Evolutionary conservation across 768 basidiomycete species (phyloP).

Genomic region (Podaxis carcinomalis): DNA sequence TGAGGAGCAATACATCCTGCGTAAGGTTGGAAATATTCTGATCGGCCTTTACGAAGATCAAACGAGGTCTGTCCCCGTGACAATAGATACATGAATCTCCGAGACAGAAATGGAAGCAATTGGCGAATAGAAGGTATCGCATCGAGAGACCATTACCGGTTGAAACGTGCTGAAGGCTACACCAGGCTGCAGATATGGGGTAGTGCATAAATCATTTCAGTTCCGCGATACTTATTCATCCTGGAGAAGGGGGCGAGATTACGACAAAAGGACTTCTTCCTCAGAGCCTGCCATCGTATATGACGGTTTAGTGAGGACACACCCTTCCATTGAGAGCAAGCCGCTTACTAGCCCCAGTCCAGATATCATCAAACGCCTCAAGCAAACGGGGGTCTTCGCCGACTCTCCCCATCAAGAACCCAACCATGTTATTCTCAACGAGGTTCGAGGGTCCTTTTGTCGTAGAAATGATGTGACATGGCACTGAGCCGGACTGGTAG

Average conservation of each 20-base stretch:
- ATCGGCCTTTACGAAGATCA: constrained; percentile 5
- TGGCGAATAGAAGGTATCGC: constrained; percentile 61
- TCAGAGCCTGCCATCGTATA: constrained; percentile 66
- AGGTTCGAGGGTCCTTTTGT: constrained; percentile 38
- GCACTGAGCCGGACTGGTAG: constrained; percentile 26
- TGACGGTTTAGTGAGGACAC: constrained; percentile 57
- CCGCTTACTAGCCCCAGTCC: constrained; percentile 47
- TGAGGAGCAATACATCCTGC: constrained; percentile 74
- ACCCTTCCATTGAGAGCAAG: constrained; percentile 2
- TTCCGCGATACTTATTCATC: constrained; percentile 3
- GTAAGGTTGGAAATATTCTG: constrained; percentile 52
- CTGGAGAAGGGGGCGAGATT: constrained; percentile 64
- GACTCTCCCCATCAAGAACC: constrained; percentile 61
- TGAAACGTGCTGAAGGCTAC: not conserved
- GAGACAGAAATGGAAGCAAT: constrained; percentile 77
- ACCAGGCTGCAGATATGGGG: constrained; percentile 72
- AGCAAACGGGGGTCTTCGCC: constrained; percentile 58
- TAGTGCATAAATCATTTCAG: constrained; percentile 23
- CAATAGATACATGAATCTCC: constrained; percentile 72
- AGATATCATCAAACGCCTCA: constrained; percentile 68
- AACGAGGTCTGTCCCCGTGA: not conserved
- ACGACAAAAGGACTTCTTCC: constrained; percentile 63
- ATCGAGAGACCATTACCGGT: not conserved
- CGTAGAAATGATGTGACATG: constrained; percentile 2
- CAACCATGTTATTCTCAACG: constrained; percentile 90